Evolutionary conservation across 495 filamentous ascomycete species (phyloP), one percentile per base, ranked within the genome.

Genomic region (Aspergillus ostianus): DNA sequence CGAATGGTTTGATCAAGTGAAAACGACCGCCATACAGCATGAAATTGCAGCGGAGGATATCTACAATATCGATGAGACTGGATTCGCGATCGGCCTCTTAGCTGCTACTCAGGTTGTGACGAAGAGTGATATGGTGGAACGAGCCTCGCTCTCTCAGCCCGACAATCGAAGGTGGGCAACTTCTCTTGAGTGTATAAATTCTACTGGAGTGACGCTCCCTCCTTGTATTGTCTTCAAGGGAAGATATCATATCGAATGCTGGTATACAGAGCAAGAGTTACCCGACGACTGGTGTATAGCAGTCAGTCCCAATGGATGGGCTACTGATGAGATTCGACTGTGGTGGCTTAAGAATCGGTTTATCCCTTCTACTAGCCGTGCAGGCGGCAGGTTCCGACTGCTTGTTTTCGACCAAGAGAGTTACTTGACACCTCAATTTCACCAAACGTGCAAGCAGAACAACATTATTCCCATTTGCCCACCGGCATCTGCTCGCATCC

Each of bases 11-110:
- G 49, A 51, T 51, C 49, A 51, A 51, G n/a, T 51, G 49, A 5
- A 51, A 27, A 51, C 18, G 18, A 27, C 20, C 23, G 21, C 15
- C 21, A 51, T 46, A 23, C 19, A 55, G 53, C 20, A 55, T 45
- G 29, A 26, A n/a, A 55, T 55, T 45, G 29, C 53, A 46, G 29
- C 10, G 17, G 30, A 55, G 44, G 53, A 55, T 46, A 55, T 55
- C 53, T 55, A 55, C 32, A 44, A 44, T 18, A 20, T 55, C 26
- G 30, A 55, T 55, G 44, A 55, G 53, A 55, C 30, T 26, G 32
- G 53, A 41, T 55, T 45, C 32, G 17, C 32, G 6, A 55, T 55
- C 6, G 53, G 53, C 53, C 19, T 23, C 47, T 18, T 51, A 21
- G 20, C 49, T 20, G 1, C 49, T 27, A 26, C 49, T 51, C 49